Base-by-base conservation (phyloP, 495 filamentous ascomycete genomes). In the Acidiella bohemica region DNA sequence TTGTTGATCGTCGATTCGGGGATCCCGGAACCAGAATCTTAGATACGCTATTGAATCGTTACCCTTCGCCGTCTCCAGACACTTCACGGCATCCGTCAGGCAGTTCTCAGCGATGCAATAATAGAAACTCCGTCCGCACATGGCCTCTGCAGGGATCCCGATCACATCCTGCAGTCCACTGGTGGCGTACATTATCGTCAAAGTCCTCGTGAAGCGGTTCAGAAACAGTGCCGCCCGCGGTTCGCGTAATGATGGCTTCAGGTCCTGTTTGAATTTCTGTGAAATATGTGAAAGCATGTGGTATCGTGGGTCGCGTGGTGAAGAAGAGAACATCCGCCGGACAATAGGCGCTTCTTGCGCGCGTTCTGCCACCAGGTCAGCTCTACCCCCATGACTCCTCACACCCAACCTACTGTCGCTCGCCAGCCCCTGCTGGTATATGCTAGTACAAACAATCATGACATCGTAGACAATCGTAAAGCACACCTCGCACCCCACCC, bases 41-140 rank as follows among this genome's bases (percentile, higher is more conserved):
- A 93, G 66, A 50, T 93, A 93, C 11, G 85, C 84, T 49, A 93
- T 92, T 10, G 85, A 92, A 48, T 92, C 84, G 50, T 93, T 92
- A n/a, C 76, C 78, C 55, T 93, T 92, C 5, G 85, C 85, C 48
- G 76, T 77, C 54, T 92, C 84, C 30, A 93, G 59, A 48, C 77
- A 84, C 42, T 73, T 69, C 10, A 86, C 71, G 11, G 82, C 84
- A 49, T 86, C 80, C 11, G 67, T 61, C 17, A 87, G 59, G 47
- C 81, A 87, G 41, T 81, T 77, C 46, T 80, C 73, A 32, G 80
- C 70, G 19, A 87, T 88, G 48, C 79, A 84, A 44, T 81, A 78
- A 52, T 86, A 87, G 48, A 88, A 86, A 47, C 80, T 81, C 41
- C 73, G 75, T 8, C 78, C 75, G 45, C 71, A 64, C 27, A 84